These are phyloP conservation scores for Leccinum boreale DNA, from an alignment of 768 basidiomycete species.

Conservation along the genomic window DNA sequence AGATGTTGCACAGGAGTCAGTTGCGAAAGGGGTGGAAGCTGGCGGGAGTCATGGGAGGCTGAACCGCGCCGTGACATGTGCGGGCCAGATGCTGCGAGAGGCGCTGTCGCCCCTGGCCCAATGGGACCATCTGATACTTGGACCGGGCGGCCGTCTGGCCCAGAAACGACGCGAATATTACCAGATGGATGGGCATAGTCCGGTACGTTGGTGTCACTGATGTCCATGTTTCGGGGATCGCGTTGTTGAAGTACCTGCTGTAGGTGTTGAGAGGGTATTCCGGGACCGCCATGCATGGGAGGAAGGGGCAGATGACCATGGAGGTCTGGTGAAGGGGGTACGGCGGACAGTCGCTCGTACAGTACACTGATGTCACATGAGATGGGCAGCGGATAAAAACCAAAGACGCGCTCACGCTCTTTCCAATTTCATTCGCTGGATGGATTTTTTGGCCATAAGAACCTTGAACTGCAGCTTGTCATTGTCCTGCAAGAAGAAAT, in stretches of 20 bases:
- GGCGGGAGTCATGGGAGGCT: conserved; percentile 44
- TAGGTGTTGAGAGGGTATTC: conserved; percentile 34
- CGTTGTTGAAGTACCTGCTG: conserved; percentile 29
- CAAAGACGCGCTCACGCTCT: conserved; percentile 63
- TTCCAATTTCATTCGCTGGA: conserved; percentile 85
- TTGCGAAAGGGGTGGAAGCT: conserved; percentile 47
- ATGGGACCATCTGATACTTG: conserved; percentile 49
- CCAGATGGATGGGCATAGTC: conserved; percentile 52
- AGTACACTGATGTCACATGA: conserved; percentile 51
- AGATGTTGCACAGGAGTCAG: conserved; percentile 44
- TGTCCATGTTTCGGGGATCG: conserved; percentile 40
- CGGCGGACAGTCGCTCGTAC: conserved; percentile 70
- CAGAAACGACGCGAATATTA: conserved; percentile 43
- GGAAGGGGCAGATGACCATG: conserved; percentile 39
- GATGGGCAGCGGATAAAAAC: conserved; percentile 20
- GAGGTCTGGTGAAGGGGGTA: conserved; percentile 54
- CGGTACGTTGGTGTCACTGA: conserved; percentile 45
- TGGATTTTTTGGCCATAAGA: conserved; percentile 73
- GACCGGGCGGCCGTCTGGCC: conserved; percentile 48
- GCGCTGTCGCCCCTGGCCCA: conserved; percentile 36
- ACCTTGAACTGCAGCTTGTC: conserved; percentile 84
- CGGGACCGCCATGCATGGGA: conserved; percentile 33
- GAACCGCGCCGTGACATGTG: conserved; percentile 46
- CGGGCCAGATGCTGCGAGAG: conserved; percentile 36
- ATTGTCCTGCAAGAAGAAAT: conserved; percentile 59